These are phyloP conservation scores for Pterulicium gracile DNA, from an alignment of 1,284 basidiomycete species.

Conservation along the genomic window DNA sequence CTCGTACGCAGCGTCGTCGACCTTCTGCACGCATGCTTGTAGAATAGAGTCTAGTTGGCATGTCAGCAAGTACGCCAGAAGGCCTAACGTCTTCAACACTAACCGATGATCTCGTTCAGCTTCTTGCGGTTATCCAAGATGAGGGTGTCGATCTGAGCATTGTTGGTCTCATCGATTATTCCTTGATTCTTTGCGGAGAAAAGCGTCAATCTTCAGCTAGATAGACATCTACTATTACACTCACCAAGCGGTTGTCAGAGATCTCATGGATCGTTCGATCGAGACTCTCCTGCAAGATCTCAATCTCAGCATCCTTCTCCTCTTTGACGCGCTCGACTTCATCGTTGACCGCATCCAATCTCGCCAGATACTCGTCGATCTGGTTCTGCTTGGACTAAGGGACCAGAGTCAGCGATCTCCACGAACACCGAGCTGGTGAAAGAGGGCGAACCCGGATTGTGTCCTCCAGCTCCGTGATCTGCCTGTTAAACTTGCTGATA, in stretches of 20 bases:
- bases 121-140: slow-evolving; percentile 98
- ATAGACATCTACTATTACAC: background rate
- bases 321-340: slow-evolving; percentile 80
- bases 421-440: too few relatives aligned
- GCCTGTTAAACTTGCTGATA: slow-evolving; percentile 91
- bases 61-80: too few relatives aligned
- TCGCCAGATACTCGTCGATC: slow-evolving; percentile 82
- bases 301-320: slow-evolving; percentile 95
- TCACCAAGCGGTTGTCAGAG: slow-evolving; percentile 7
- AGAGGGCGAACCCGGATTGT: slow-evolving; percentile 67
- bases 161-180: slow-evolving; percentile 80
- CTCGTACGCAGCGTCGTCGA: slow-evolving; percentile 96
- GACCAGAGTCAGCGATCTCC: slow-evolving; percentile 8
- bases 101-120: slow-evolving; percentile 94
- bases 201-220: slow-evolving; percentile 10
- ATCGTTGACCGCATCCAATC: slow-evolving; percentile 63
- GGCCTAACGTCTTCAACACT: slow-evolving; percentile 14
- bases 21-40: slow-evolving; percentile 92
- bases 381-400: slow-evolving; percentile 82
- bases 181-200: slow-evolving; percentile 56
- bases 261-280: slow-evolving; percentile 76
- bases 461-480: slow-evolving; percentile 92
- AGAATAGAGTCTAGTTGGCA: slow-evolving; percentile 83
- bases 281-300: slow-evolving; percentile 95
- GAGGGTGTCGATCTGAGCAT: slow-evolving; percentile 93